phyloP scores from a whole-genome alignment of 352 stramenopile genomes.

The Phytophthora pluvialis region DNA sequence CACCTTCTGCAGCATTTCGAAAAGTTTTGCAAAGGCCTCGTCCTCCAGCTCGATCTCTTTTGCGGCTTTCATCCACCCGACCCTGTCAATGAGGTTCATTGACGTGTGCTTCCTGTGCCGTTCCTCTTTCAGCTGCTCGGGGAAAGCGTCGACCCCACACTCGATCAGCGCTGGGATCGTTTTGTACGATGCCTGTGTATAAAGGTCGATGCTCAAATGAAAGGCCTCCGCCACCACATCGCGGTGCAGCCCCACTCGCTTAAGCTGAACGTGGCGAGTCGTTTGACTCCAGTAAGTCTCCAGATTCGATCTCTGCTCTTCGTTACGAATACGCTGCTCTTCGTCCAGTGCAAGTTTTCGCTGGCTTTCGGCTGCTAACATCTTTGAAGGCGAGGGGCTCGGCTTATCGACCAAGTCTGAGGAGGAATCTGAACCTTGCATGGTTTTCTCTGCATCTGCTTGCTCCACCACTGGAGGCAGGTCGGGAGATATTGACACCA shows the following conservation, averaged over 20 bases:
- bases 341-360: slow-evolving; percentile 27
- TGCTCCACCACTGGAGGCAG: neutral
- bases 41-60: slow-evolving; percentile 36
- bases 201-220: slow-evolving; percentile 47
- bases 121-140: slow-evolving; percentile 29
- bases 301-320: slow-evolving; percentile 31
- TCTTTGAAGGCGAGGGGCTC: slow-evolving; percentile 17
- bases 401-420: slow-evolving; percentile 16
- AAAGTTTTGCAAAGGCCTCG: slow-evolving; percentile 27
- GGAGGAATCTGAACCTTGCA: slow-evolving; percentile 25
- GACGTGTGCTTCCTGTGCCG: slow-evolving; percentile 24
- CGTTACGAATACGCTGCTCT: slow-evolving; percentile 24
- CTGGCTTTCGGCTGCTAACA: slow-evolving; percentile 18
- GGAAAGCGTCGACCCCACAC: slow-evolving; percentile 22
- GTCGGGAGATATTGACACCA: slow-evolving; percentile 31
- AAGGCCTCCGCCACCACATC: slow-evolving; percentile 46
- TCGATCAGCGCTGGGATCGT: slow-evolving; percentile 21
- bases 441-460: slow-evolving; percentile 2
- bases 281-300: slow-evolving; percentile 30
- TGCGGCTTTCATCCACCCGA: slow-evolving; percentile 46
- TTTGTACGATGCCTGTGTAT: slow-evolving; percentile 22
- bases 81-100: slow-evolving; percentile 35
- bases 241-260: slow-evolving; percentile 34
- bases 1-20: slow-evolving; percentile 31
- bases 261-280: slow-evolving; percentile 39